Conservation (phyloP, 2,329 filamentous ascomycete species). For the Sphaerulina vaccinii region DNA sequence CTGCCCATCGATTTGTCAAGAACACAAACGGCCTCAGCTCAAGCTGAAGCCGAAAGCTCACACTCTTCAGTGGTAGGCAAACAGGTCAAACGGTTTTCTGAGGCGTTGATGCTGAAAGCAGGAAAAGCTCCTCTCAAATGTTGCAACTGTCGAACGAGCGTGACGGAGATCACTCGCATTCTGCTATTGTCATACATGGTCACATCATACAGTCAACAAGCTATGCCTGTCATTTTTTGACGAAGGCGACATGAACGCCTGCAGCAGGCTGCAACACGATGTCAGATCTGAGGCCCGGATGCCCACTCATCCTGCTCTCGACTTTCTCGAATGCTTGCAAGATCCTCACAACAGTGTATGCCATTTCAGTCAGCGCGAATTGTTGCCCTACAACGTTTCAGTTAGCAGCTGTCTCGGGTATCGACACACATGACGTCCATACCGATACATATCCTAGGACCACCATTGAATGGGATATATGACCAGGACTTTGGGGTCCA, state of each 20-base stretch:
- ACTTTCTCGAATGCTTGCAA: constrained; percentile 46
- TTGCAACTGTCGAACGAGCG: no score
- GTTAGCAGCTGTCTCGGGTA: not conserved
- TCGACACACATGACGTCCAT: constrained; percentile 17
- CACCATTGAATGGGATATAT: constrained; percentile 51
- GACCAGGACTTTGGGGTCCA: constrained; percentile 53
- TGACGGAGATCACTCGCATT: not conserved
- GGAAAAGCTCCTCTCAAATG: no score
- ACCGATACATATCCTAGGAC: constrained; percentile 51
- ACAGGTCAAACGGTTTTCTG: no score
- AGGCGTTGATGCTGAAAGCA: no score
- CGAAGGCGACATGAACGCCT: constrained; percentile 43
- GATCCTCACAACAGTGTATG: constrained; percentile 48
- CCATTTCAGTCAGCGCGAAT: constrained; percentile 53
- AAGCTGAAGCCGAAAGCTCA: no score
- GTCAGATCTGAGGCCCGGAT: constrained; percentile 46
- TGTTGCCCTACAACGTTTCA: constrained; percentile 30
- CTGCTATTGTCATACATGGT: not conserved
- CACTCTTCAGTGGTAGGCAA: no score
- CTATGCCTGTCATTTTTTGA: constrained; percentile 14
- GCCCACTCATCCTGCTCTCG: constrained; percentile 39
- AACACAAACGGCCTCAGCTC: no score
- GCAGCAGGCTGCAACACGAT: constrained; percentile 50
- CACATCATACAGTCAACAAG: constrained; percentile 3
- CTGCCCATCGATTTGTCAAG: no score